Percentiles rank a stretch among this genome's conserved stretches.
Evolutionary conservation across 345 rosid genomes (phyloP).

Genomic region (Cardamine chenopodiifolia): DNA sequence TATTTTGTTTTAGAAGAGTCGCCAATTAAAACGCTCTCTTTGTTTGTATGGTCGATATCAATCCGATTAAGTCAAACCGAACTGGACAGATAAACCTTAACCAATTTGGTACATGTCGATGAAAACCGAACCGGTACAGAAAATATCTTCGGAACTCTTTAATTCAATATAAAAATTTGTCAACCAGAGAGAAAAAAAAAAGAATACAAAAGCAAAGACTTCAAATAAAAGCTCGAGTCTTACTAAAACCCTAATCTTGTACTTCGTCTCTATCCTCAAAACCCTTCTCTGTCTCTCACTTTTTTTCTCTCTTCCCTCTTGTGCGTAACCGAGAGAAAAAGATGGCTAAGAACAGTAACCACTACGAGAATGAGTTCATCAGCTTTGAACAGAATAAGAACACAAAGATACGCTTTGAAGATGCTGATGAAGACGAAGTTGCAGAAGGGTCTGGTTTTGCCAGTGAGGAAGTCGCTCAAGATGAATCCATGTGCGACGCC

Average conservation of each 20-base stretch:
- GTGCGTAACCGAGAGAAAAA: background rate
- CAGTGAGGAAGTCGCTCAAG: constrained; percentile 49
- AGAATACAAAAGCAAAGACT: background rate
- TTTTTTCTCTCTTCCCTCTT: constrained; percentile 2
- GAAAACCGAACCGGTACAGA: constrained; percentile 29
- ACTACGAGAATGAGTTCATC: constrained; percentile 37
- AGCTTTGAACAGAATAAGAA: constrained; percentile 37
- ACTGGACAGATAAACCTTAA: background rate
- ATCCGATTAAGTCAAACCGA: background rate
- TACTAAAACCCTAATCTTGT: constrained; percentile 43
- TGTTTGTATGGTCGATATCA: background rate
- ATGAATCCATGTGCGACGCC: constrained; percentile 60
- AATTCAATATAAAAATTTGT: constrained; percentile 3
- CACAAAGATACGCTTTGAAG: constrained; percentile 59
- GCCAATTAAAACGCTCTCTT: background rate
- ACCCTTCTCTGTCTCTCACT: constrained; percentile 26
- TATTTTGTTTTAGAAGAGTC: background rate
- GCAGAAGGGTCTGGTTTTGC: constrained; percentile 42
- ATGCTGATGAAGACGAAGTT: constrained; percentile 50
- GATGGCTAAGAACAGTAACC: constrained; percentile 51
- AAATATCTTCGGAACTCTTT: constrained; percentile 22
- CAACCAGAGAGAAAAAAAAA: background rate
- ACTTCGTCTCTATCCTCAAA: constrained; percentile 33
- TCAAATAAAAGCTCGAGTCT: constrained; percentile 24
- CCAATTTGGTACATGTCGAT: constrained; percentile 21